Base-by-base conservation (phyloP, 2,329 filamentous ascomycete genomes). In the Diaporthe caulivora region DNA sequence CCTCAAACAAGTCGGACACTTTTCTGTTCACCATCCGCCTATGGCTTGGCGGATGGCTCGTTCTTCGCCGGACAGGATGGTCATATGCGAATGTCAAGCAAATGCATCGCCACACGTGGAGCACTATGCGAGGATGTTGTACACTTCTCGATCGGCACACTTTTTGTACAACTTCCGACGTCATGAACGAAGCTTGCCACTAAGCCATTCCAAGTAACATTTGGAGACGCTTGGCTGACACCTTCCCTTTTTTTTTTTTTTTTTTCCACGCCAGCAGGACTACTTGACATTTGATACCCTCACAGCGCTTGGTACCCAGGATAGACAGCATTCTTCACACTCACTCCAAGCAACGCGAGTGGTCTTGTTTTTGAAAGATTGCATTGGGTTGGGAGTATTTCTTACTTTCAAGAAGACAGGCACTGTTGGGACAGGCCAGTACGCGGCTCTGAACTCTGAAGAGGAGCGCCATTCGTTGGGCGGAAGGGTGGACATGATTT, bases 231-330 rank as follows among this genome's bases (percentile, higher is more conserved):
- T 15, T 21, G 65, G 55, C 44, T 44, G 37, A 57, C 67, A 65
- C 17, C 24, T n/a, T n/a, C n/a, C n/a, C n/a, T n/a, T n/a, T n/a
- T n/a, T n/a, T n/a, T n/a, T n/a, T n/a, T n/a, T n/a, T 47, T n/a
- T 9, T 24, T 64, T 42, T 29, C 37, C 21, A 31, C 55, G 40
- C 47, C 47, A 31, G 29, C 24, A 44, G 40, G 31, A 40, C 31
- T 70, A 34, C 49, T 71, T 62, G 37, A 47, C 34, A 65, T 51
- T 70, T 51, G 72, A 73, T 73, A 73, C 72, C 72, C 72, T 67
- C 57, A 73, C n/a, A 69, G 57, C 31, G 67, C 72, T 73, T 65
- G 69, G 55, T 54, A 58, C 55, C 51, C 55, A 64, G 51, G 65
- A 64, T 71, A 73, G 67, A 73, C 58, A 37, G 68, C 68, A 67